Conservation (phyloP, 306 rosid species). For the Pueraria montana region DNA sequence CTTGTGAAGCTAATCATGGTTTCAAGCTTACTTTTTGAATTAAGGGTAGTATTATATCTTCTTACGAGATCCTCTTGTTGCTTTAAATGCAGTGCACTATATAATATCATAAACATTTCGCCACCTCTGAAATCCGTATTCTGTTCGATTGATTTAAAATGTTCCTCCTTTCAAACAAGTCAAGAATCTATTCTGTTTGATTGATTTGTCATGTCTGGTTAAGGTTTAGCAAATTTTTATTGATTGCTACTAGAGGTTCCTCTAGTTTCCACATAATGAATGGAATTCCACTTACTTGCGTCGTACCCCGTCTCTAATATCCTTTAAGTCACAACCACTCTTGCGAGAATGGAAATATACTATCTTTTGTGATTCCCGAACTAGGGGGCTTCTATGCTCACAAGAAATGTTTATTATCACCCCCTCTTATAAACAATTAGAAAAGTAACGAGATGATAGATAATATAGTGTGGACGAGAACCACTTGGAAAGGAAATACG, state of each 20-base stretch:
- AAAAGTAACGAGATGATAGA: no score
- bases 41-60: neutral
- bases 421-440: neutral
- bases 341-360: neutral
- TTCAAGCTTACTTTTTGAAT: neutral
- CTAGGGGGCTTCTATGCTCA: neutral
- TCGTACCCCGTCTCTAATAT: neutral
- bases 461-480: neutral
- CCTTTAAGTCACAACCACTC: conserved; percentile 8
- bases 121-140: neutral
- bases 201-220: neutral
- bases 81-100: neutral
- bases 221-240: neutral
- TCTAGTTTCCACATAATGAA: neutral
- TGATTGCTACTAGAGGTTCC: neutral
- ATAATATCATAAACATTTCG: neutral
- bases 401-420: neutral
- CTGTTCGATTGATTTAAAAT: neutral
- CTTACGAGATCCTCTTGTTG: neutral
- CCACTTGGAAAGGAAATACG: neutral
- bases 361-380: neutral
- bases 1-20: neutral
- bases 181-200: neutral
- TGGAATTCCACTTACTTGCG: neutral
- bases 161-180: neutral